Base-by-base conservation (phyloP, 2,329 filamentous ascomycete species). In the Zopfia rhizophila region DNA sequence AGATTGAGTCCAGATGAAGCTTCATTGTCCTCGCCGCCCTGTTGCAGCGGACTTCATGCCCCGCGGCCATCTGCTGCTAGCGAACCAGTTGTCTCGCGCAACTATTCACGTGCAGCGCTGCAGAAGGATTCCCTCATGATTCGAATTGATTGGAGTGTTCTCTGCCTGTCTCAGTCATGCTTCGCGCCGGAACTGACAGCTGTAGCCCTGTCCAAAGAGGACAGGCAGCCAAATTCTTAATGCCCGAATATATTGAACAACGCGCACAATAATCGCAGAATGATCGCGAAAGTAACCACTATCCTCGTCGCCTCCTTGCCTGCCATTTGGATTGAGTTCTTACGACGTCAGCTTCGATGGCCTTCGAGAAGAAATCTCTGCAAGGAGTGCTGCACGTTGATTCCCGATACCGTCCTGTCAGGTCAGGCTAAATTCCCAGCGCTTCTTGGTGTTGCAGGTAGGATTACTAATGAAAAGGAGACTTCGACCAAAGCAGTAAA, bases 291-390 rank as follows among this genome's bases (percentile, higher is more conserved):
- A 39, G 31, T 41, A 48, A 40, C 45, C 33, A 16, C 25, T 17
- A 44, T 29, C 36, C 55, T 38, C 45, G 45, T 36, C 45, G 29
- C 21, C 45, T 28, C 38, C 23, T 25, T 30, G 32, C 50, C 51
- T 50, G 45, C 37, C 32, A 42, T 35, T 37, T 55, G 48, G 49
- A 58, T 56, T 58, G 54, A 42, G 48, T 56, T 63, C 56, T 60
- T 48, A 61, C 61, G 33, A 38, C 44, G 48, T 54, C 51, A 53
- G 53, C 53, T 45, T 51, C 38, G 8, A 19, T 7, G 22, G 18
- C 12, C 35, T 48, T 55, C 54, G 38, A 44, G 30, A 50, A 43
- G 31, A 45, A 16, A 18, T 29, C 31, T 19, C 35, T 45, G 46
- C 49, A 53, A 30, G 52, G 41, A 38, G 38, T 13, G 27, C 19